Percentiles rank a stretch among this genome's conserved stretches.
These are phyloP conservation scores for Neurospora sp. DNA, from an alignment of 495 filamentous ascomycete genomes.

Conservation along the genomic window DNA sequence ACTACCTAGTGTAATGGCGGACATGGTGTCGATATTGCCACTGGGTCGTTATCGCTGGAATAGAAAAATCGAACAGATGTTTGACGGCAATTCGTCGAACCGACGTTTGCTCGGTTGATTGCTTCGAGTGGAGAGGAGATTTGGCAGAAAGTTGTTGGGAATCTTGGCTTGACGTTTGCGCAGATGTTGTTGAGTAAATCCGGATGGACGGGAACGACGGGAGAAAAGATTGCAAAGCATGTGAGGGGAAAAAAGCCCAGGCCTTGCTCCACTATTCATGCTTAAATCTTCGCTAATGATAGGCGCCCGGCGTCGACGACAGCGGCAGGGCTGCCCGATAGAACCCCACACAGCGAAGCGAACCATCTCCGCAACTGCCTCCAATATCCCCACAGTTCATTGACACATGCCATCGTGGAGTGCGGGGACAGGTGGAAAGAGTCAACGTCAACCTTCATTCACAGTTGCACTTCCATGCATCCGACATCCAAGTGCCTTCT, in stretches of 20 bases:
- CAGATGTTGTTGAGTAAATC: not conserved
- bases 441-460: not conserved
- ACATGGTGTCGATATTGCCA: not conserved
- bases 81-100: not conserved
- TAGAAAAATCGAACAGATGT: not conserved
- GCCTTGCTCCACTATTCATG: not conserved
- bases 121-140: not conserved
- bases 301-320: not conserved
- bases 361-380: not conserved
- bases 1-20: not conserved
- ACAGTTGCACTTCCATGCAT: not conserved
- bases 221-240: not conserved
- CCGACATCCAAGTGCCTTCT: not conserved
- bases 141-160: not conserved
- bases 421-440: not conserved
- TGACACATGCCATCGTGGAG: not conserved
- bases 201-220: not conserved
- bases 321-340: not conserved
- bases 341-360: not conserved
- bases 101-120: not conserved
- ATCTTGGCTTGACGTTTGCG: not conserved
- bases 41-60: not conserved
- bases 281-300: not conserved
- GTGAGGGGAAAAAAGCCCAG: not conserved
- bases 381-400: not conserved